These are phyloP conservation scores for Phytophthora tubulina DNA, from an alignment of 352 stramenopile species.

Conservation along the genomic window DNA sequence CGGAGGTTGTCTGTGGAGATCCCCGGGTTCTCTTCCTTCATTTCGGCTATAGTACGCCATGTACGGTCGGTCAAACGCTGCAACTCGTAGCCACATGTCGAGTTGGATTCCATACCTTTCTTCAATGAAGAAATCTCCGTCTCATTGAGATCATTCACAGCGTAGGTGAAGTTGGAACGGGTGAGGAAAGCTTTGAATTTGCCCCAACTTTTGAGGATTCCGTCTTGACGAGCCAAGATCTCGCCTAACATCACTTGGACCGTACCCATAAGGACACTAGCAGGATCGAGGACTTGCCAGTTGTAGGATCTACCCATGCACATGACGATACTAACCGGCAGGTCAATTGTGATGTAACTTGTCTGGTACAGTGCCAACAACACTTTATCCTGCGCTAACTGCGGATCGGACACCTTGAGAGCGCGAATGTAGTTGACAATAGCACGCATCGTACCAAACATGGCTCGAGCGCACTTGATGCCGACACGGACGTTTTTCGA, in stretches of 20 bases:
- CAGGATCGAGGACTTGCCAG: conserved; percentile 35
- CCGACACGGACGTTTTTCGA: conserved; percentile 27
- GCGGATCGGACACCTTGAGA: conserved; percentile 34
- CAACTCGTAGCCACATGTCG: conserved; percentile 49
- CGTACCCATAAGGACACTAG: conserved; percentile 36
- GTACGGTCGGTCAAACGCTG: conserved; percentile 44
- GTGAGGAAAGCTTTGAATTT: conserved; percentile 42
- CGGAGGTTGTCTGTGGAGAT: conserved; percentile 30
- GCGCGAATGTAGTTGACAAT: conserved; percentile 46
- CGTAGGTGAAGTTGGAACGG: conserved; percentile 39
- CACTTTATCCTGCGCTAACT: conserved; percentile 29
- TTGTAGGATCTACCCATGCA: conserved; percentile 38
- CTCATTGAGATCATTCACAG: conserved; percentile 44
- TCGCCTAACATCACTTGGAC: conserved; percentile 37
- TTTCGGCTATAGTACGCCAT: conserved; percentile 40
- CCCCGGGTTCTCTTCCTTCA: conserved; percentile 31
- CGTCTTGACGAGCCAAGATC: conserved; percentile 33
- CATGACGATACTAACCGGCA: conserved; percentile 44
- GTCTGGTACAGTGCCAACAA: conserved; percentile 44
- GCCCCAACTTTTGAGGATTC: conserved; percentile 31
- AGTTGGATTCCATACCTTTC: conserved; percentile 40
- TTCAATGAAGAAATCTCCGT: conserved; percentile 51
- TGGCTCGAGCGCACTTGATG: conserved; percentile 37
- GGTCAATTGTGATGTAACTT: conserved; percentile 47
- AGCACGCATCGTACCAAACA: conserved; percentile 41